Evolutionary conservation across 2,329 filamentous ascomycete genomes (phyloP).

Genomic region (Chrysosporium keratinophilum): DNA sequence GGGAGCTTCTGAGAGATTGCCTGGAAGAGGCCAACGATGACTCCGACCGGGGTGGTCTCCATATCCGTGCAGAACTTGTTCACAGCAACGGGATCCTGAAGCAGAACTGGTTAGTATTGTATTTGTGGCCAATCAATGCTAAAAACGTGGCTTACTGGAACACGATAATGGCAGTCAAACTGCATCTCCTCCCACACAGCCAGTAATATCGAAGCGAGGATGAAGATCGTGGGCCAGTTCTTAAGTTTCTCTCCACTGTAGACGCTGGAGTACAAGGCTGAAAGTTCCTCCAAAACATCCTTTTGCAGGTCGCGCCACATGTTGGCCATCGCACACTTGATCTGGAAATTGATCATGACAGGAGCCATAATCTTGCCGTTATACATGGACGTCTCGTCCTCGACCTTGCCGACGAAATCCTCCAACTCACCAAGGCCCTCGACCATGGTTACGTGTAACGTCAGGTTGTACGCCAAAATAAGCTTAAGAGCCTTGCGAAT

Average conservation of each 20-base stretch:
- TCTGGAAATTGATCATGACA: constrained; percentile 99
- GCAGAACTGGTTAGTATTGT: background rate
- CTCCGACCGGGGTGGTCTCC: constrained; percentile 90
- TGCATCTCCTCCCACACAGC: constrained; percentile 98
- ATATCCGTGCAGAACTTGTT: constrained; percentile 95
- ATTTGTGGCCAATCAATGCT: background rate
- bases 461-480: constrained; percentile 90
- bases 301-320: constrained; percentile 98
- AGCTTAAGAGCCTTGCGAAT: constrained; percentile 94
- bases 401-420: constrained; percentile 67
- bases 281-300: constrained; percentile 90
- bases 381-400: constrained; percentile 77
- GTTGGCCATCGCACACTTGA: constrained; percentile 92
- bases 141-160: constrained; percentile 44
- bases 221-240: constrained; percentile 99
- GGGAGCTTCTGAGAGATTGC: constrained; percentile 96
- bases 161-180: constrained; percentile 93
- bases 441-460: constrained; percentile 86
- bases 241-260: constrained; percentile 96
- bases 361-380: constrained; percentile 83
- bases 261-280: constrained; percentile 85
- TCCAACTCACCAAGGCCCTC: constrained; percentile 68
- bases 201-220: constrained; percentile 83
- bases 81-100: constrained; percentile 61
- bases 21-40: constrained; percentile 93